Base-by-base conservation (phyloP, 768 basidiomycete species). In the Glaciozyma antarctica region DNA sequence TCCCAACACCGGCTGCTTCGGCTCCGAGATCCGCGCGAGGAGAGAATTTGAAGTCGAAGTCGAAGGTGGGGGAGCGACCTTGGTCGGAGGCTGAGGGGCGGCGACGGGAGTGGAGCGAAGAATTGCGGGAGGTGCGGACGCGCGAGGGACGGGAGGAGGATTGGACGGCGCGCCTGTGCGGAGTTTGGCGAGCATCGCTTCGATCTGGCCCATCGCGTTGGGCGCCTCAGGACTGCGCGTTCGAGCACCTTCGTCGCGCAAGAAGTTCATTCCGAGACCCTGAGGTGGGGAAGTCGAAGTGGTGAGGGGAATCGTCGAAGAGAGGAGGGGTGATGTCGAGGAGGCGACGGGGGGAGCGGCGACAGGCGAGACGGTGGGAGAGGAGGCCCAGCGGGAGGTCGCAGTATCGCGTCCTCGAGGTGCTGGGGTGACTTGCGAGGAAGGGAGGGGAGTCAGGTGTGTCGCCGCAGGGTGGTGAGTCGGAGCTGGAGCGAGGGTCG, bases 361-460 rank as follows among this genome's bases (percentile, higher is more conserved):
- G 7, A 49, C 15, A 2, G 59, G 5, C 4, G 41, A 38, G 32
- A 13, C 30, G 9, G 60, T 53, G 26, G 61, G 64, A 9, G 49
- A 53, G 12, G 60, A 41, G 6, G 61, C 58, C 65, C 65, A 66
- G 24, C 65, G 60, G 19, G 65, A 66, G 45, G 56, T 59, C 28
- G 24, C 17, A 12, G 57, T 54, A 32, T 43, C 53, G 12, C 60
- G 61, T 24, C 26, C 51, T 12, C 21, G 47, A 48, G 47, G n/a
- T n/a, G 47, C 47, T 48, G 47, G n/a, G 10, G n/a, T 48, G 47
- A n/a, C 21, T 8, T 48, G 55, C 16, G 13, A 52, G 60, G 41
- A 32, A 45, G 22, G 24, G 38, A 24, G 32, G 38, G 38, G 10
- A 7, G 38, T 2, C 7, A 41, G 38, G 38, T 41, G 38, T 12